These are phyloP conservation scores for Xylaria scruposa DNA, from an alignment of 495 filamentous ascomycete species.

Conservation along the genomic window DNA sequence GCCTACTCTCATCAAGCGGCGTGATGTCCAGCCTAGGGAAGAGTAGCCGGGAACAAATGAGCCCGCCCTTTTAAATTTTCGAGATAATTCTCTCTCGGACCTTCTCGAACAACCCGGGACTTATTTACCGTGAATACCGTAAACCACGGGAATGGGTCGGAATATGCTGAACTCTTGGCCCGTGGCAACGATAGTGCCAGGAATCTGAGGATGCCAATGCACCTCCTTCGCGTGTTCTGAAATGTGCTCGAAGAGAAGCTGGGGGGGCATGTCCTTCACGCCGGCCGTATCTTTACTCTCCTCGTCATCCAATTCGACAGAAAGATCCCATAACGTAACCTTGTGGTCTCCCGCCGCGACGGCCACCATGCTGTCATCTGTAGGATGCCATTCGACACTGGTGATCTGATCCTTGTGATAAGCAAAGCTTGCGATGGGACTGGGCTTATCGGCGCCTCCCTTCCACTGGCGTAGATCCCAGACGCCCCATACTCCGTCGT, in stretches of 20 bases:
- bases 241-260: slow-evolving; percentile 95
- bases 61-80: neutral
- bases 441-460: slow-evolving; percentile 56
- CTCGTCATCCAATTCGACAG: slow-evolving; percentile 95
- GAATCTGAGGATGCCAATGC: slow-evolving; percentile 97
- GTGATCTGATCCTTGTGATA: slow-evolving; percentile 98
- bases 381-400: slow-evolving; percentile 95
- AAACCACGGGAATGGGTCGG: slow-evolving; percentile 62
- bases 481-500: slow-evolving; percentile 93
- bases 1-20: too few species aligned
- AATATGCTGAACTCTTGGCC: slow-evolving; percentile 83
- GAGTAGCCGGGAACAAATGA: neutral
- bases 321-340: slow-evolving; percentile 94
- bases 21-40: neutral
- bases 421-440: slow-evolving; percentile 84
- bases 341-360: slow-evolving; percentile 94
- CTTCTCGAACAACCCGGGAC: neutral
- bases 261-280: slow-evolving; percentile 88
- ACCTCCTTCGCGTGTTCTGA: slow-evolving; percentile 92
- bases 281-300: slow-evolving; percentile 89
- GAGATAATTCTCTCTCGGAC: neutral
- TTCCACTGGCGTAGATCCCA: slow-evolving; percentile 98
- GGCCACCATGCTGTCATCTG: slow-evolving; percentile 91
- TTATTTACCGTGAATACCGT: slow-evolving; percentile 42
- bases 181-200: slow-evolving; percentile 87